These are phyloP conservation scores for Pachysandra terminalis DNA, from an alignment of 164 flowering plant genomes.

Conservation along the genomic window DNA sequence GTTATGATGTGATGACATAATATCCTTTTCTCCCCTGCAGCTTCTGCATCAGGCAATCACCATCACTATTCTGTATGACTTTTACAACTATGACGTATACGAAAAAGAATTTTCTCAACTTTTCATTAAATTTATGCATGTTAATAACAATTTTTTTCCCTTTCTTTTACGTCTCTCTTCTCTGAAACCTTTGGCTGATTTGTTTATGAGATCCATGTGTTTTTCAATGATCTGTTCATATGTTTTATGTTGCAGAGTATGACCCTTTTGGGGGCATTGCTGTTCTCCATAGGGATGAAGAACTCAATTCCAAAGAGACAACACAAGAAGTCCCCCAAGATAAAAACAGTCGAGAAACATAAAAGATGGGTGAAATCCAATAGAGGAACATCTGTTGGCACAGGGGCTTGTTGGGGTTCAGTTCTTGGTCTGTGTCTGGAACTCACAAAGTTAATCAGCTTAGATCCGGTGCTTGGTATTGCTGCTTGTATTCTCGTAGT, in stretches of 20 bases:
- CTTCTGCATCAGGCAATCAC: slow-evolving; percentile 45
- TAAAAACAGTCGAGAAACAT: slow-evolving; percentile 43
- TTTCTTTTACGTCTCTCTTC: no score
- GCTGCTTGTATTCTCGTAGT: not conserved
- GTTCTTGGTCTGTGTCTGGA: not conserved
- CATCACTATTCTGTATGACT: slow-evolving; percentile 36
- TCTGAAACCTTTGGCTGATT: no score
- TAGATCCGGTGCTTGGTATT: not conserved
- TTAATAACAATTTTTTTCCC: slow-evolving; percentile 12
- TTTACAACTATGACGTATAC: not conserved
- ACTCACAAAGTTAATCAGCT: not conserved
- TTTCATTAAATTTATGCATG: slow-evolving; percentile 68
- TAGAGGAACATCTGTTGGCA: no score
- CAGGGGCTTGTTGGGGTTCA: not conserved
- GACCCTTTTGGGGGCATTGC: slow-evolving; percentile 63
- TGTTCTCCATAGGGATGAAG: slow-evolving; percentile 68
- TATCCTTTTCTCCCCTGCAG: slow-evolving; percentile 27
- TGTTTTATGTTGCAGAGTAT: slow-evolving; percentile 38
- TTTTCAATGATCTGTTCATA: not conserved
- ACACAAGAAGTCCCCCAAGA: slow-evolving; percentile 39
- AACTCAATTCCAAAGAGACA: slow-evolving; percentile 47
- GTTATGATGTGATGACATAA: no score
- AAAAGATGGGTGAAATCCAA: no score
- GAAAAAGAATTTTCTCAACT: slow-evolving; percentile 48
- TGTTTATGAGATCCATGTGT: not conserved